Evolutionary conservation across 257 asterid genomes (phyloP).

Genomic region (Petunia secreta): DNA sequence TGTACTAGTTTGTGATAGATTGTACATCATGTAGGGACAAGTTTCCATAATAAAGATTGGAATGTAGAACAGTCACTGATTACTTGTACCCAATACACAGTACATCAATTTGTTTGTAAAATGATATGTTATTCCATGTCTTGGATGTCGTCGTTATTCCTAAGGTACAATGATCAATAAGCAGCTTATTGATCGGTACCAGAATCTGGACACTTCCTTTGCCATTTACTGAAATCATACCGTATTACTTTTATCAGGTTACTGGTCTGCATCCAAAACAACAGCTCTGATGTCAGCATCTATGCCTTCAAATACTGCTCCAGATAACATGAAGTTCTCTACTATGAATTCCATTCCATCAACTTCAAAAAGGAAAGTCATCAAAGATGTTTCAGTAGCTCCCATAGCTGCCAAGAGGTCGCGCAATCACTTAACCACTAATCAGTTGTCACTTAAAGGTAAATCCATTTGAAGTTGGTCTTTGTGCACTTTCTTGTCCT

Average conservation of each 20-base stretch:
- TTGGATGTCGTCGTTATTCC: not conserved
- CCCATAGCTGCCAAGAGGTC: conserved; percentile 52
- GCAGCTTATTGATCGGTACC: not conserved
- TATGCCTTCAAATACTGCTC: conserved; percentile 32
- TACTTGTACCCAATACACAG: not conserved
- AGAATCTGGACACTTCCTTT: not conserved
- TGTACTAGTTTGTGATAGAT: not conserved
- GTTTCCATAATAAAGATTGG: conserved; percentile 4
- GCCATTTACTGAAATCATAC: conserved; percentile 1
- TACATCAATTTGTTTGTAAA: not conserved
- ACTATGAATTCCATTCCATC: conserved; percentile 46
- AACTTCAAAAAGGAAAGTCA: conserved; percentile 57
- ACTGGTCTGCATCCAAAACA: conserved; percentile 43
- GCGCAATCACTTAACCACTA: conserved; percentile 44
- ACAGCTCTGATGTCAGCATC: conserved; percentile 54
- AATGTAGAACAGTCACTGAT: not conserved
- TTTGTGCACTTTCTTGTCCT: conserved; percentile 9
- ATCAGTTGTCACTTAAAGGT: conserved; percentile 55
- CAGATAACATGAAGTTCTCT: conserved; percentile 42
- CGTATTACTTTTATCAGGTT: conserved; percentile 47
- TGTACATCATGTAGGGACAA: not conserved
- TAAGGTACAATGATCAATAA: not conserved
- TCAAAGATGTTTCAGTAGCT: conserved; percentile 43
- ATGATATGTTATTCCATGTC: not conserved
- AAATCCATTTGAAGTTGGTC: conserved; percentile 18